phyloP scores from a whole-genome alignment of 129 eudicot genomes.

The Arctium minus region DNA sequence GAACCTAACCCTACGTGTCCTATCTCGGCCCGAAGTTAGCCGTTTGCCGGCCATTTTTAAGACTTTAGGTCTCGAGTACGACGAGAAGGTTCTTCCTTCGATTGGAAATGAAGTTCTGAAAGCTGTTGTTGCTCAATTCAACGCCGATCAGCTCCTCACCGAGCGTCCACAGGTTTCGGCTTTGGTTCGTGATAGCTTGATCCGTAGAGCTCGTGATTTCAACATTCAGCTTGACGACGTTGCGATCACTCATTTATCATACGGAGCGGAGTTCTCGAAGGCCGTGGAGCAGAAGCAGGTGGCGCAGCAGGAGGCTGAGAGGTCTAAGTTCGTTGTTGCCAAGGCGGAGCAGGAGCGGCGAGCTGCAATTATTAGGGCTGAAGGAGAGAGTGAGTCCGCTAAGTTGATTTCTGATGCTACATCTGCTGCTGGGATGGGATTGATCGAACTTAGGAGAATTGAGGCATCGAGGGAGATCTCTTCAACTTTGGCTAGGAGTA shows the following conservation, averaged over 20 bases:
- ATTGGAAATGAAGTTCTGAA: constrained; percentile 85
- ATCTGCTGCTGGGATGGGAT: constrained; percentile 66
- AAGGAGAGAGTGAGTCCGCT: constrained; percentile 89
- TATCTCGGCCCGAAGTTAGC: constrained; percentile 69
- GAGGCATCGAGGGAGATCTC: constrained; percentile 77
- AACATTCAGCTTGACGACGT: constrained; percentile 82
- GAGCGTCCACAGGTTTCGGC: constrained; percentile 82
- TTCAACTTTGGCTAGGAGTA: constrained; percentile 46
- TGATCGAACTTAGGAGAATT: constrained; percentile 86
- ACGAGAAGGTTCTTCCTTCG: constrained; percentile 83
- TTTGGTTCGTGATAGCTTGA: constrained; percentile 67
- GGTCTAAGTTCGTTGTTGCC: constrained; percentile 72
- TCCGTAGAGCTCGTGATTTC: constrained; percentile 67
- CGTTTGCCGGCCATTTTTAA: constrained; percentile 63
- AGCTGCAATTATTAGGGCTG: constrained; percentile 86
- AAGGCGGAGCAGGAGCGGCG: constrained; percentile 83
- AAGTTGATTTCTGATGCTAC: constrained; percentile 86
- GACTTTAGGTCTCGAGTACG: constrained; percentile 79
- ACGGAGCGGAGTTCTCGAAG: constrained; percentile 79
- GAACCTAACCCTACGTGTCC: constrained; percentile 81
- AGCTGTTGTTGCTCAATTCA: constrained; percentile 83
- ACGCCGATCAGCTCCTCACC: constrained; percentile 82
- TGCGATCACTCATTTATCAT: constrained; percentile 79
- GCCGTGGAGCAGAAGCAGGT: constrained; percentile 98
- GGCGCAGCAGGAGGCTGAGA: constrained; percentile 95